Conservation (phyloP, 768 basidiomycete genomes). For the Kwoniella bestiolae region DNA sequence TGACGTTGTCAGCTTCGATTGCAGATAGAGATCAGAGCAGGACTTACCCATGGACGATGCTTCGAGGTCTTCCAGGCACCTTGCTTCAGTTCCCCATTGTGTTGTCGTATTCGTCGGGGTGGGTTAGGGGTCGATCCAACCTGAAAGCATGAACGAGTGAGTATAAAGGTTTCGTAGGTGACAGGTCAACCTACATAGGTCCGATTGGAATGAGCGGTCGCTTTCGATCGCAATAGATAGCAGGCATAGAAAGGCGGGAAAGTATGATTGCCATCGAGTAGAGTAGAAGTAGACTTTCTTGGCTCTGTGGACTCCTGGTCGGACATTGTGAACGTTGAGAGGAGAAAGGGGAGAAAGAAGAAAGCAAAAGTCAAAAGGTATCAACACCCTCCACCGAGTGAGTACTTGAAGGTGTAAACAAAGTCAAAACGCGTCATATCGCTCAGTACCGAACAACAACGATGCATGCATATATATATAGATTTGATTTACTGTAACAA, state of each 20-base stretch:
- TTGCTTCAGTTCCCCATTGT: slow-evolving; percentile 75
- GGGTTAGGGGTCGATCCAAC: slow-evolving; percentile 60
- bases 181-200: slow-evolving; percentile 65
- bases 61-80: slow-evolving; percentile 71
- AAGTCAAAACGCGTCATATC: too few species aligned
- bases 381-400: too few species aligned
- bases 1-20: slow-evolving; percentile 8
- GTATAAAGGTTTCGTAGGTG: too few species aligned
- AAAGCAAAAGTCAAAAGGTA: too few species aligned
- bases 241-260: slow-evolving; percentile 73
- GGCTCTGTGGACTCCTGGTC: slow-evolving; percentile 5
- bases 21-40: background rate
- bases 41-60: slow-evolving; percentile 63
- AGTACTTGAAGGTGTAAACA: too few species aligned
- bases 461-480: background rate
- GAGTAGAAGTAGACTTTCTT: slow-evolving; percentile 37
- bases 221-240: slow-evolving; percentile 74
- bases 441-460: background rate
- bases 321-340: slow-evolving; percentile 1
- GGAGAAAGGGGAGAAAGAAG: too few species aligned
- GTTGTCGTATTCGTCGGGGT: slow-evolving; percentile 64
- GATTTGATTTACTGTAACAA: background rate
- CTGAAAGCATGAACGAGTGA: too few species aligned
- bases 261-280: slow-evolving; percentile 54
- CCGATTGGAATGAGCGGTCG: slow-evolving; percentile 62